Evolutionary conservation across 805 yeast genomes (phyloP), one percentile per base, ranked within the genome.

Genomic region (Sugiyamaella mastotermitis): DNA sequence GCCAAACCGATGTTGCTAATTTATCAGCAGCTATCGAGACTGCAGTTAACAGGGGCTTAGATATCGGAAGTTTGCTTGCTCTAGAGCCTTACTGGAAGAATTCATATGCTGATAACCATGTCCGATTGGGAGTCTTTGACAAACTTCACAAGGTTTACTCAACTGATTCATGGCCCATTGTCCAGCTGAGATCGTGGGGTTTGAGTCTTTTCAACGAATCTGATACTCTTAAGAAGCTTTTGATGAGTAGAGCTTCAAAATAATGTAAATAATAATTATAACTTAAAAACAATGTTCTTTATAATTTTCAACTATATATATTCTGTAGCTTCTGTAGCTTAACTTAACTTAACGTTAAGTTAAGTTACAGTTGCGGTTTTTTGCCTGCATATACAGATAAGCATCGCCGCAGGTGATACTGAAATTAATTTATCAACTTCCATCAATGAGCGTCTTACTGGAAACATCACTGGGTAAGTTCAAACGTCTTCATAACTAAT

Each of bases 81-180:
- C 68, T 92, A 27, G 96, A 90, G 58, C 85, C 87, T 4, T 92
- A 83, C 62, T 84, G 86, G 70, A 74, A 85, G 18, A 78, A 78
- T n/a, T 72, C 94, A 45, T 88, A 78, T 64, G 82, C 88, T 0
- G 68, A 68, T 28, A 92, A 92, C 58, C 94, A 87, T 57, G 69
- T 75, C 35, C 62, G 88, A 47, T 64, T 92, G 33, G 97, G 97
- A 0, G 80, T 83, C 23, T 92, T 92, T 33, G 98, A 92, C 60
- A 87, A 87, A 60, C 63, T 92, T 43, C 95, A 88, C 62, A 92
- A 90, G 61, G 62, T 92, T 18, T 90, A 88, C 55, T 69, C 85
- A 5, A 78, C 83, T 1, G 84, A 78, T 47, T 73, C 69, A 42
- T 67, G 69, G 31, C 95, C 96, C 1, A 49, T 90, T 3, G 96